Percentiles rank a stretch among this genome's conserved stretches.
Conservation (phyloP, 352 stramenopile species). For the Phytophthora lateralis region DNA sequence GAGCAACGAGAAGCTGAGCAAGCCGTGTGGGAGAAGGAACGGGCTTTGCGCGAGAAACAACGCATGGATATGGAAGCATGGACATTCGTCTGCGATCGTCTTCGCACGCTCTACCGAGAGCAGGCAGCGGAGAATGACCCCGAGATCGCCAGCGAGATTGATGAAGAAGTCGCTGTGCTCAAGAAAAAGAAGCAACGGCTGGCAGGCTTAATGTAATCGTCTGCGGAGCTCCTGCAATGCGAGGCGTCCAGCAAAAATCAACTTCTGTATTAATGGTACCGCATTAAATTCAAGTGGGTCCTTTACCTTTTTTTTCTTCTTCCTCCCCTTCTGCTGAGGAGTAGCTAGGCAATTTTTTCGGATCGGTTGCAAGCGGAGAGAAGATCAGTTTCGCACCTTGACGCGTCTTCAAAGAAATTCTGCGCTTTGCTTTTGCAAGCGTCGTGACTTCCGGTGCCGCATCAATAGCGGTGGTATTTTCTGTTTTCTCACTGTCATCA, state of each 20-base stretch:
- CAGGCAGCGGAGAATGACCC: slow-evolving; percentile 27
- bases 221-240: neutral
- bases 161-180: slow-evolving; percentile 40
- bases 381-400: slow-evolving; percentile 51
- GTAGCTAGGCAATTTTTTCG: slow-evolving; percentile 22
- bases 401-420: slow-evolving; percentile 28
- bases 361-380: slow-evolving; percentile 43
- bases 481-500: slow-evolving; percentile 19
- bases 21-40: slow-evolving; percentile 40
- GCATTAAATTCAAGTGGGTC: slow-evolving; percentile 3
- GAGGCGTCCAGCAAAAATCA: neutral
- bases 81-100: slow-evolving; percentile 41
- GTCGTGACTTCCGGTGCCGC: slow-evolving; percentile 4
- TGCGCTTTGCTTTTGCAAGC: slow-evolving; percentile 25
- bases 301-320: slow-evolving; percentile 15
- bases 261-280: slow-evolving; percentile 3
- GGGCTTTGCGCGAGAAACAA: slow-evolving; percentile 30
- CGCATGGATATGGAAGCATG: slow-evolving; percentile 44
- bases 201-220: slow-evolving; percentile 20
- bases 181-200: slow-evolving; percentile 47
- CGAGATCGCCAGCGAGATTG: slow-evolving; percentile 33
- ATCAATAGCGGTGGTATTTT: slow-evolving; percentile 9
- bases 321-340: slow-evolving; percentile 21
- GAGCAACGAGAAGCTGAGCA: slow-evolving; percentile 38
- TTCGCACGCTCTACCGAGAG: slow-evolving; percentile 39